phyloP scores from a whole-genome alignment of 805 yeast genomes.

The Pichia scutulata region DNA sequence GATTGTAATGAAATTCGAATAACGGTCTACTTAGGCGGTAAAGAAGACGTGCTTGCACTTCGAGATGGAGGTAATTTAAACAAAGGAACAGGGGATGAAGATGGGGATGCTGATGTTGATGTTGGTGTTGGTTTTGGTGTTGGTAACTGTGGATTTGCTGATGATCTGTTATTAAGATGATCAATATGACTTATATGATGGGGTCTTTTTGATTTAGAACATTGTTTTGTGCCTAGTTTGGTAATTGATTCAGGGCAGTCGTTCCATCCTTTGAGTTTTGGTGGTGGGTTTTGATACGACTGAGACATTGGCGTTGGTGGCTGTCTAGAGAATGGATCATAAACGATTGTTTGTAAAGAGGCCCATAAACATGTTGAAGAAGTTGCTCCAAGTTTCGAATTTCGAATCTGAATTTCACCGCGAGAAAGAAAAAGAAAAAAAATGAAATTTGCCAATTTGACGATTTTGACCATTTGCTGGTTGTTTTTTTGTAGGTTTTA shows the following conservation, averaged over 20 bases:
- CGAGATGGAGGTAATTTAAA: conserved; percentile 1
- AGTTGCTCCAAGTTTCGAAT: too few species aligned
- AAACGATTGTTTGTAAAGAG: too few species aligned
- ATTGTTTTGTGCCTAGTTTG: background rate
- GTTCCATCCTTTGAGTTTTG: conserved; percentile 45
- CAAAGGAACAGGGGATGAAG: background rate
- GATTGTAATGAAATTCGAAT: background rate
- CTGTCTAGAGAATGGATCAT: too few species aligned
- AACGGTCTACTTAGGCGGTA: background rate
- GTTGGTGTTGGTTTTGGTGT: conserved; percentile 4
- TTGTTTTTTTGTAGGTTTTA: background rate
- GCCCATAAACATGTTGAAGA: too few species aligned
- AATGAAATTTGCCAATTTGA: background rate
- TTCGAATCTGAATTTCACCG: background rate
- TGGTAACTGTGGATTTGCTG: background rate
- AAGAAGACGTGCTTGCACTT: background rate
- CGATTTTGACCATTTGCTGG: background rate
- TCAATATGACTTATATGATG: conserved; percentile 5
- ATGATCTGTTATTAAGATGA: background rate
- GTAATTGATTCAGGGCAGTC: conserved; percentile 41
- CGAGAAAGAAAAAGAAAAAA: background rate
- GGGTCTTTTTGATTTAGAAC: conserved; percentile 1
- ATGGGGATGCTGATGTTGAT: background rate
- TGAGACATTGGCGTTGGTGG: background rate
- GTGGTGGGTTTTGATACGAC: background rate